Evolutionary conservation across 352 stramenopile species (phyloP).

Genomic region (Pythium dissimile): DNA sequence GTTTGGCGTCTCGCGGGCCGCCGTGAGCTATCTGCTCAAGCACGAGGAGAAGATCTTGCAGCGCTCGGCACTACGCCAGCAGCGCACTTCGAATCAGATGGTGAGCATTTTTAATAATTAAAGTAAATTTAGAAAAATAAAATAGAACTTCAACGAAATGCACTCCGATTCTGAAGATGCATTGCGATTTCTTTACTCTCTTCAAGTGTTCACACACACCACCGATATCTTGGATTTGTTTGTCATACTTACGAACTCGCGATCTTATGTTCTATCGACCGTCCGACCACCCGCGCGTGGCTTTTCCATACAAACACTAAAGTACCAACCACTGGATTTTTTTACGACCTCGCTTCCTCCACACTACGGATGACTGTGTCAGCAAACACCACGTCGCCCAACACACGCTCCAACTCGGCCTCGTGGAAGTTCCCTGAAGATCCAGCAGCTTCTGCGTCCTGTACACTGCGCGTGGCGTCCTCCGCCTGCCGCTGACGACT

Average conservation of each 20-base stretch:
- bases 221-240: no score
- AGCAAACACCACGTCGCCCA: neutral
- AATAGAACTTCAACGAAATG: no score
- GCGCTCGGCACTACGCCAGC: constrained; percentile 9
- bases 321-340: no score
- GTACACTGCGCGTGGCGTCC: no score
- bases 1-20: constrained; percentile 57
- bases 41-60: constrained; percentile 56
- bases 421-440: no score
- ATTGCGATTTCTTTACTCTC: neutral
- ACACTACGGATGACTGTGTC: neutral
- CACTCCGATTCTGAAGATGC: neutral
- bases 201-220: neutral
- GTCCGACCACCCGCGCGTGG: neutral
- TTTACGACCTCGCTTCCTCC: neutral
- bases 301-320: no score
- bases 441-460: no score
- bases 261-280: neutral
- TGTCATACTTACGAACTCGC: neutral
- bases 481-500: neutral
- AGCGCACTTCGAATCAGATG: no score
- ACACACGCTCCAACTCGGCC: neutral
- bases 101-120: neutral
- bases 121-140: neutral
- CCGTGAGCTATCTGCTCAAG: constrained; percentile 63